phyloP scores from a whole-genome alignment of 352 stramenopile species.

The Globisporangium heterothallicum region DNA sequence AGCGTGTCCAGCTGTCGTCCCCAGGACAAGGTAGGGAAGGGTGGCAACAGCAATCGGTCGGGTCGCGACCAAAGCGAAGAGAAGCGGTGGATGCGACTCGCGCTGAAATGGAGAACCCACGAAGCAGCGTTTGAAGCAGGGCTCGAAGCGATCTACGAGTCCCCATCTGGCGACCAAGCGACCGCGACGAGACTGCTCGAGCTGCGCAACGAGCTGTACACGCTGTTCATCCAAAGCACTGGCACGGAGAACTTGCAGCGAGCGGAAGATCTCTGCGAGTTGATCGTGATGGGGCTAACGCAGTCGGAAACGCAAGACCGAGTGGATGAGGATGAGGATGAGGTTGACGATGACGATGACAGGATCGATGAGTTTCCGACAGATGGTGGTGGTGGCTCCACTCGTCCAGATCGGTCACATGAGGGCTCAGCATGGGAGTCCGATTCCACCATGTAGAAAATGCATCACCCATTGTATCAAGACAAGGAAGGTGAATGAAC shows the following conservation, averaged over 20 bases:
- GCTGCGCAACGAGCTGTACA: slow-evolving; percentile 14
- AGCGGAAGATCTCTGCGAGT: slow-evolving; percentile 8
- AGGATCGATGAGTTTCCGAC: no score
- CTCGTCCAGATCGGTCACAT: neutral
- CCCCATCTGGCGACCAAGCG: neutral
- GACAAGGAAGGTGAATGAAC: no score
- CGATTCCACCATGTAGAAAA: slow-evolving; percentile 5
- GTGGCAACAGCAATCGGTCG: slow-evolving; percentile 3
- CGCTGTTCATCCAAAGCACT: slow-evolving; percentile 8
- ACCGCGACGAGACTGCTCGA: slow-evolving; percentile 8
- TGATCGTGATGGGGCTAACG: neutral
- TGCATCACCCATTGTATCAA: no score
- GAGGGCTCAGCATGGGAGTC: slow-evolving; percentile 10
- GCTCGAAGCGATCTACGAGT: slow-evolving; percentile 42
- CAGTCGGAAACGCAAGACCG: neutral
- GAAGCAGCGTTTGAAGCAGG: slow-evolving; percentile 45
- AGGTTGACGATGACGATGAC: neutral
- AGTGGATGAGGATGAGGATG: neutral
- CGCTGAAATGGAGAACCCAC: slow-evolving; percentile 42
- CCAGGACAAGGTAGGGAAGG: slow-evolving; percentile 6
- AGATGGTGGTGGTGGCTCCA: no score
- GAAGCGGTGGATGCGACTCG: slow-evolving; percentile 45
- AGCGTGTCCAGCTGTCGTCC: slow-evolving; percentile 50
- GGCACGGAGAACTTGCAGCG: slow-evolving; percentile 5
- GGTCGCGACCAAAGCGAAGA: slow-evolving; percentile 34